Conservation (phyloP, 805 yeast genomes). For the Pichia heedii region DNA sequence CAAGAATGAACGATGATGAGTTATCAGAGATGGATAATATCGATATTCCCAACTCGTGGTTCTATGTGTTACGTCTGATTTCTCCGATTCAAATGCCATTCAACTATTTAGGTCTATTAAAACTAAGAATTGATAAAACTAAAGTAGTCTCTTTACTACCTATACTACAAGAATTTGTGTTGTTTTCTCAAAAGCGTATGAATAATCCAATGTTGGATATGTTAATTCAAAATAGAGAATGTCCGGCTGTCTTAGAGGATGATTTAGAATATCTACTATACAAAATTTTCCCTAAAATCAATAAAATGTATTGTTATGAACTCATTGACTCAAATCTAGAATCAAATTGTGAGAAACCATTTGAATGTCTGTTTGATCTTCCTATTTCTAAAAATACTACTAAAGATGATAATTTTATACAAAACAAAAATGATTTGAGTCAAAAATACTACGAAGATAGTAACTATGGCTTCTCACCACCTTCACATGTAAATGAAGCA, state of each 20-base stretch:
- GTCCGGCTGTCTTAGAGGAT: constrained; percentile 14
- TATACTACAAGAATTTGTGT: constrained; percentile 23
- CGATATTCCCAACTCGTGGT: constrained; percentile 50
- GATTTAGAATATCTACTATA: constrained; percentile 18
- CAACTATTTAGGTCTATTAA: constrained; percentile 31
- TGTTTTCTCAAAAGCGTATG: constrained; percentile 18
- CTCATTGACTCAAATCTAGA: constrained; percentile 15
- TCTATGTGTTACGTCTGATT: constrained; percentile 56
- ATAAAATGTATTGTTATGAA: constrained; percentile 18
- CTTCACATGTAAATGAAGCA: constrained; percentile 2
- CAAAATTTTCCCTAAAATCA: constrained; percentile 21
- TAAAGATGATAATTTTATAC: not conserved
- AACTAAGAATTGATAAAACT: constrained; percentile 22
- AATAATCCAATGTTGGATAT: constrained; percentile 3
- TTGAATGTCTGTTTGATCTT: constrained; percentile 20
- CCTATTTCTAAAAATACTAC: not conserved
- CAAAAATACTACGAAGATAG: constrained; percentile 28
- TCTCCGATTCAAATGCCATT: constrained; percentile 57
- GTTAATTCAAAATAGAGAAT: constrained; percentile 14
- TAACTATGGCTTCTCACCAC: constrained; percentile 27
- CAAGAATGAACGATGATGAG: not conserved
- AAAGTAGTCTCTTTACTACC: constrained; percentile 22
- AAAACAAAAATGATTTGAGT: not conserved
- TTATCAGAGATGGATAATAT: constrained; percentile 7
- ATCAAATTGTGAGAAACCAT: constrained; percentile 12